A percentile compares a stretch with the other conserved stretches of the same genome.
Conservation (phyloP, 441 rosid genomes). For the Gossypium armourianum region DNA sequence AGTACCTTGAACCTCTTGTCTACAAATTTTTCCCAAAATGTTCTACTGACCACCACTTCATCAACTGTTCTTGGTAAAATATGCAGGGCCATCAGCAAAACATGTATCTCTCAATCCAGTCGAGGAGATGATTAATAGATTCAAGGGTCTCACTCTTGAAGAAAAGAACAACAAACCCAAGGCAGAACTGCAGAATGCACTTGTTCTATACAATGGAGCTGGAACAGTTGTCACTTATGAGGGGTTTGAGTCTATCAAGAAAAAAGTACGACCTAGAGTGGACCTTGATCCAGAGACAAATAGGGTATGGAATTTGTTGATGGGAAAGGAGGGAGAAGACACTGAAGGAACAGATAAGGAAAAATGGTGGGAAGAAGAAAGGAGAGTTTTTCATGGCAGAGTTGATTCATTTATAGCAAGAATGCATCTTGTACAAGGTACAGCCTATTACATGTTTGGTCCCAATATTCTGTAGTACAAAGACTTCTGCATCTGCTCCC, state of each 20-base stretch:
- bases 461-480: slow-evolving; percentile 9
- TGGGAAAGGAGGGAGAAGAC: slow-evolving; percentile 62
- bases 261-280: slow-evolving; percentile 71
- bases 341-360: slow-evolving; percentile 38
- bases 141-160: slow-evolving; percentile 39
- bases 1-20: slow-evolving; percentile 5
- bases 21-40: slow-evolving; percentile 15
- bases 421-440: slow-evolving; percentile 98
- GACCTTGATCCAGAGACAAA: slow-evolving; percentile 79
- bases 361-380: slow-evolving; percentile 81
- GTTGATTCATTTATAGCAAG: slow-evolving; percentile 84
- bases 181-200: slow-evolving; percentile 38
- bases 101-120: slow-evolving; percentile 23
- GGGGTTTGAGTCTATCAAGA: slow-evolving; percentile 35
- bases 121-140: slow-evolving; percentile 36
- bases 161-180: slow-evolving; percentile 20
- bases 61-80: slow-evolving; percentile 20
- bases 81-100: slow-evolving; percentile 32
- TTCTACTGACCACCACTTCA: slow-evolving; percentile 15
- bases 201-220: slow-evolving; percentile 42
- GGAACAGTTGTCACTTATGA: slow-evolving; percentile 50
- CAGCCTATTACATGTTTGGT: slow-evolving; percentile 14
- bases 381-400: slow-evolving; percentile 65
- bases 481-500: not conserved
- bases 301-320: slow-evolving; percentile 73